Evolutionary conservation across 208 protist genomes (phyloP), one percentile per base, ranked within the genome.

Genomic region (Wallacemonas sp.): DNA sequence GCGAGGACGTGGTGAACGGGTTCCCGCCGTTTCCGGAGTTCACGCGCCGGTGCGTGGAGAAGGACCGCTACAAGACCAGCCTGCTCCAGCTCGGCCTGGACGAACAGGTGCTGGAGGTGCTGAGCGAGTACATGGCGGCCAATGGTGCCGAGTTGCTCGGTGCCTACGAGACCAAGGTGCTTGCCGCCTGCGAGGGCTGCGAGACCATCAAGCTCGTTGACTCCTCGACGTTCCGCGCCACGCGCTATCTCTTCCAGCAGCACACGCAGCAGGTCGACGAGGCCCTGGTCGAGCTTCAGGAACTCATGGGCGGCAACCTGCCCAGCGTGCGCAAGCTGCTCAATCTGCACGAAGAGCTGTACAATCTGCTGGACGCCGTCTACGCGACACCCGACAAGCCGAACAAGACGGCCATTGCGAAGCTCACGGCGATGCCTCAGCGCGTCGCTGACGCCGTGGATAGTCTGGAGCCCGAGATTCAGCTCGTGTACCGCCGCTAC

Each of bases 11-110:
- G 25, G 67, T 91, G 41, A 76, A 79, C 33, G 61, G 61, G 7
- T 91, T 94, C 66, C 91, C 88, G 4, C 79, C 86, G 5, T 72
- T 94, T 45, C 72, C 79, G 0, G 87, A 96, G 57, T 93, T 96
- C 59, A 76, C 91, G 29, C 74, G 78, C 49, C 87, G 88, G 50
- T 93, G 87, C 71, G 73, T 94, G 32, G 83, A 94, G 59, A 69
- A 77, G 20, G 82, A 92, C 16, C 81, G 88, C 44, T 84, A 94
- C 65, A 72, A 79, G 48, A 69, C 72, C 2, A 75, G 82, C 22
- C 70, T 96, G 49, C 62, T 81, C 52, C 77, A 83, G 32, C 70
- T 89, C 28, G 82, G 86, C 12, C 79, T 96, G 41, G 68, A 84
- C 31, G 67, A 65, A 14, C 50, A 61, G 28, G 67, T 67, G 3